These are phyloP conservation scores for Lasiosphaeria ovina DNA, from an alignment of 495 filamentous ascomycete genomes.

Conservation along the genomic window DNA sequence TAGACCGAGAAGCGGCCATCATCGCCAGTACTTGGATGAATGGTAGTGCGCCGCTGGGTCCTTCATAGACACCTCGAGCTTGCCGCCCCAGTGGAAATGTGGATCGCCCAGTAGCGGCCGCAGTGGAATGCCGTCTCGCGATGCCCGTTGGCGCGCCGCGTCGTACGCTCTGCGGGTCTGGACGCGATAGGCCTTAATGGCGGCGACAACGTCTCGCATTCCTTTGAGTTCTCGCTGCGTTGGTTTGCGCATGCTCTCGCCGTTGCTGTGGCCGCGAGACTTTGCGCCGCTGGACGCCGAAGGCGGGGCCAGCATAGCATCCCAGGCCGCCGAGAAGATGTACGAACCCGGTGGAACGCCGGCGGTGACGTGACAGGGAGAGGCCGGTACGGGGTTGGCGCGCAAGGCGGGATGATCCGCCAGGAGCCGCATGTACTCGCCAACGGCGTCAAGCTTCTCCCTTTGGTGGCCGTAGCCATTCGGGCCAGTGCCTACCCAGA, in stretches of 20 bases:
- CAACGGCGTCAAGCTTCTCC: slow-evolving; percentile 23
- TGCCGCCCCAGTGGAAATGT: slow-evolving; percentile 30
- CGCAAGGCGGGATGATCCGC: slow-evolving; percentile 23
- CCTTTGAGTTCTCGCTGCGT: slow-evolving; percentile 14
- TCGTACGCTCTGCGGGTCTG: slow-evolving; percentile 29
- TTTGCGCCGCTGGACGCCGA: too few species aligned
- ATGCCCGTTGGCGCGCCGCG: slow-evolving; percentile 1
- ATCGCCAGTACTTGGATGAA: neutral
- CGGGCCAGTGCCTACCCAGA: slow-evolving; percentile 39
- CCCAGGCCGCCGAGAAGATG: slow-evolving; percentile 43
- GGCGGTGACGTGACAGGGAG: slow-evolving; percentile 39
- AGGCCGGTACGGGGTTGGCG: slow-evolving; percentile 33
- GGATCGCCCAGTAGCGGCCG: slow-evolving; percentile 15
- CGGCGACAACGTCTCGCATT: slow-evolving; percentile 41
- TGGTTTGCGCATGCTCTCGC: slow-evolving; percentile 16
- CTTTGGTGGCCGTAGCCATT: slow-evolving; percentile 15
- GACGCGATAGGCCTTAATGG: slow-evolving; percentile 36
- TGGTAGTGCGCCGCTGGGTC: neutral
- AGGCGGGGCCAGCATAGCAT: slow-evolving; percentile 27
- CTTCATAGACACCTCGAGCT: slow-evolving; percentile 23
- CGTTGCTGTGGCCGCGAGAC: too few species aligned
- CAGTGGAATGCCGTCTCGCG: neutral
- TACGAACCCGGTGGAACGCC: slow-evolving; percentile 38
- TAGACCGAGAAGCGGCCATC: neutral
- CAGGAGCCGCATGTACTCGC: slow-evolving; percentile 40